Percentiles rank a stretch among this genome's conserved stretches.
These are phyloP conservation scores for Aaosphaeria arxii DNA, from an alignment of 2,329 filamentous ascomycete species.

Conservation along the genomic window DNA sequence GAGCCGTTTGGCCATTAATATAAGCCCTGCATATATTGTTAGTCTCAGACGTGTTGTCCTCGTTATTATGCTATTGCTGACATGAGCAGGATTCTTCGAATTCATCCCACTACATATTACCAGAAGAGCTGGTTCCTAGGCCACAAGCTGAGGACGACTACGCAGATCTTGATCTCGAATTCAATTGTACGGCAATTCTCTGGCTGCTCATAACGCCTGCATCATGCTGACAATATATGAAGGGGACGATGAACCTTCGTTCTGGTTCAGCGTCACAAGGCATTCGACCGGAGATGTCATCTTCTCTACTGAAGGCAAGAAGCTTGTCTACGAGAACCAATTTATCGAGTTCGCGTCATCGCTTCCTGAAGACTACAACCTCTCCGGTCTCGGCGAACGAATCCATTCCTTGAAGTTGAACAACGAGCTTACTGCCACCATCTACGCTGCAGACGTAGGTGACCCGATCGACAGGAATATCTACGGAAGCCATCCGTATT, in stretches of 20 bases:
- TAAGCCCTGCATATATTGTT: conserved; percentile 62
- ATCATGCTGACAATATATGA: neutral
- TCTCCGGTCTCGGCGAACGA: conserved; percentile 72
- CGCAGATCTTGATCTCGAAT: conserved; percentile 46
- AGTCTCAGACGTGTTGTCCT: conserved; percentile 6
- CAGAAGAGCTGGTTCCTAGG: conserved; percentile 60
- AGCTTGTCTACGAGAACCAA: conserved; percentile 72
- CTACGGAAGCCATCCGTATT: conserved; percentile 76
- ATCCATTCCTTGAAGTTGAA: conserved; percentile 70
- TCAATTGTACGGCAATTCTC: conserved; percentile 33
- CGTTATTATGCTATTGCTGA: conserved; percentile 9
- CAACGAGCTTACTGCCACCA: conserved; percentile 67
- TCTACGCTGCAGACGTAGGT: conserved; percentile 66
- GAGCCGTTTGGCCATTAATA: conserved; percentile 67
- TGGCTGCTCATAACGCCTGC: neutral
- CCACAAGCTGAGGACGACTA: conserved; percentile 45
- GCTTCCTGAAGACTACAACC: conserved; percentile 68
- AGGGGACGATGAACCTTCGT: conserved; percentile 58
- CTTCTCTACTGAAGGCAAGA: conserved; percentile 63
- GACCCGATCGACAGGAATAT: conserved; percentile 65
- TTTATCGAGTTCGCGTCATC: conserved; percentile 70
- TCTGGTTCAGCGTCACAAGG: conserved; percentile 56
- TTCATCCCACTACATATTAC: conserved; percentile 64
- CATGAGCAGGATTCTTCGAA: conserved; percentile 51
- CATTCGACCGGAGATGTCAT: conserved; percentile 62